Percentiles rank a stretch among this genome's conserved stretches.
These are phyloP conservation scores for Alternaria hordeiaustralica DNA, from an alignment of 2,329 filamentous ascomycete species.

Conservation along the genomic window DNA sequence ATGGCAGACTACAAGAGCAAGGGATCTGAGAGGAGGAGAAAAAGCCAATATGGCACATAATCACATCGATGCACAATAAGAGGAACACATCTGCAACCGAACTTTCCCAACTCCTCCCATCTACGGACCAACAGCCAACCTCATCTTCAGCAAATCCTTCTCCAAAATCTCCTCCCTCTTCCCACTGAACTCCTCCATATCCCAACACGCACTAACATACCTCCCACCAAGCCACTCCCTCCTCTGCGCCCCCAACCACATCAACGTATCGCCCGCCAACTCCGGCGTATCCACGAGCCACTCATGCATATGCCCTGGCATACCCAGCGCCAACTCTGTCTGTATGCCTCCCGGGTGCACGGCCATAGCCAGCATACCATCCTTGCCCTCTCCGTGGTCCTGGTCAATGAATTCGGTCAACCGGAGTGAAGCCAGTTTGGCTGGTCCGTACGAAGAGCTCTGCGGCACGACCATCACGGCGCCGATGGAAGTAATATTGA, in stretches of 20 bases:
- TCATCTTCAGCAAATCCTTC: conserved; percentile 23
- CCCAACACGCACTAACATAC: conserved; percentile 36
- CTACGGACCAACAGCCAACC: conserved; percentile 16
- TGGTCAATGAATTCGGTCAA: conserved; percentile 58
- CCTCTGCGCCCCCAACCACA: conserved; percentile 35
- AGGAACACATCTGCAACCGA: background rate
- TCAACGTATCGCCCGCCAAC: conserved; percentile 32
- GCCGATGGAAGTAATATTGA: conserved; percentile 57
- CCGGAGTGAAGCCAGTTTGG: conserved; percentile 58
- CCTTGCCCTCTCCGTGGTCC: conserved; percentile 42
- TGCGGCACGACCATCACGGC: conserved; percentile 20
- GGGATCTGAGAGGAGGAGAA: background rate
- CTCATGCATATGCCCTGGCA: conserved; percentile 16
- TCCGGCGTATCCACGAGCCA: conserved; percentile 29
- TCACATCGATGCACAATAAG: background rate
- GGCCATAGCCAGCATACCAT: conserved; percentile 25
- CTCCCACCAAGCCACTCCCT: conserved; percentile 35
- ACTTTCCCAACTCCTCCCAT: accelerated
- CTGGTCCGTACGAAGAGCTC: conserved; percentile 51
- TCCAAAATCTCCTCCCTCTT: conserved; percentile 21
- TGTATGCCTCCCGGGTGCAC: conserved; percentile 37
- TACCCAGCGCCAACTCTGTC: conserved; percentile 11
- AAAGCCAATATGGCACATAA: accelerated
- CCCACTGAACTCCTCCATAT: conserved; percentile 35
- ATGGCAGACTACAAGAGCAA: background rate